Percentiles rank a stretch among this genome's conserved stretches.
phyloP scores from a whole-genome alignment of 148 eudicot species.

The Polygonum maritimum region DNA sequence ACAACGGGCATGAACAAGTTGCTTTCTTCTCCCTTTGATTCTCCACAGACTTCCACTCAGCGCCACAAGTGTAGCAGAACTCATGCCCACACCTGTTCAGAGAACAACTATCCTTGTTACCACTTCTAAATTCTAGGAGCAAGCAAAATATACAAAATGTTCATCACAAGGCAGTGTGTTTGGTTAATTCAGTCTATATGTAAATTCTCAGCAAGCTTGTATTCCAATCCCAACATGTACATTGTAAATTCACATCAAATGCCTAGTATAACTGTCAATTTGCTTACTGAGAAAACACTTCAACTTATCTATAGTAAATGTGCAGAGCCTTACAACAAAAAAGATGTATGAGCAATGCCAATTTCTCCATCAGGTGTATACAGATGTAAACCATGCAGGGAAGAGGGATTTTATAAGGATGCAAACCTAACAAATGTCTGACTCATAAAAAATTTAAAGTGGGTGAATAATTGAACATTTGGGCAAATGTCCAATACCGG shows the following conservation, averaged over 20 bases:
- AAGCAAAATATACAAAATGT: neutral
- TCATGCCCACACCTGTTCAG: constrained; percentile 5
- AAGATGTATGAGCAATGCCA: too few relatives aligned
- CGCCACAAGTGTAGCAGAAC: constrained; percentile 12
- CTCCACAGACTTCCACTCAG: neutral
- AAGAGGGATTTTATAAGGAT: neutral
- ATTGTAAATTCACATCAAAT: too few relatives aligned
- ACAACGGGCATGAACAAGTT: constrained; percentile 5
- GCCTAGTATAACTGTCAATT: too few relatives aligned
- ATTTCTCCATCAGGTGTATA: too few relatives aligned
- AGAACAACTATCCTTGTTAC: neutral
- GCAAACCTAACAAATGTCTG: neutral
- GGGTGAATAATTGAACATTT: neutral
- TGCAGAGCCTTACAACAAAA: too few relatives aligned
- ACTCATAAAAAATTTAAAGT: neutral
- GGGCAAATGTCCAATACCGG: neutral
- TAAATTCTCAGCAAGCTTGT: too few relatives aligned
- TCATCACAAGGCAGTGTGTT: too few relatives aligned
- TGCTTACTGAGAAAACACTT: too few relatives aligned
- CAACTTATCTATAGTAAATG: too few relatives aligned
- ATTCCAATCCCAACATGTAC: too few relatives aligned
- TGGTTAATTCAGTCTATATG: too few relatives aligned
- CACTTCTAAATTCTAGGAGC: neutral
- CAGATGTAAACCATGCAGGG: neutral
- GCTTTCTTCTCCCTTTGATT: neutral